A percentile compares a stretch with the other conserved stretches of the same genome.
Conservation (phyloP, 805 yeast genomes). For the Candida cerambycidarum region DNA sequence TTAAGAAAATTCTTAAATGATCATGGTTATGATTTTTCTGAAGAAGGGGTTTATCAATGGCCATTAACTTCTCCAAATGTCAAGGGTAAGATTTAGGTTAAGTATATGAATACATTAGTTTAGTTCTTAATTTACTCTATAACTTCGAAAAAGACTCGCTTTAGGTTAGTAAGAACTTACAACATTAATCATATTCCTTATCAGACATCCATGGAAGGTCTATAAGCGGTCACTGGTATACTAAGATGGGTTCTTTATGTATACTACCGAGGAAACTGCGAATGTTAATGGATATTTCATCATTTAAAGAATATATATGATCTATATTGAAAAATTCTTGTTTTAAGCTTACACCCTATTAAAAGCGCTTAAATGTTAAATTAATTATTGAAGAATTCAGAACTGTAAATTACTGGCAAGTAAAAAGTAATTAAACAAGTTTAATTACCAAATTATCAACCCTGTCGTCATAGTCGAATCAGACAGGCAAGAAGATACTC, state of each 20-base stretch:
- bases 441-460: conserved; percentile 52
- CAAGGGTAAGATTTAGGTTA: conserved; percentile 28
- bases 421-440: conserved; percentile 57
- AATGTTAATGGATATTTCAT: conserved; percentile 80
- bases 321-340: conserved; percentile 1
- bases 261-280: conserved; percentile 97
- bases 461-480: conserved; percentile 93
- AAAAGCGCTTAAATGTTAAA: conserved; percentile 28
- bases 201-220: conserved; percentile 96
- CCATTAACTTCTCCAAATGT: conserved; percentile 65
- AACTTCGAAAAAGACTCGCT: no score
- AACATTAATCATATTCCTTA: conserved; percentile 18
- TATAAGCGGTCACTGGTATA: conserved; percentile 81
- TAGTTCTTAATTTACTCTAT: no score
- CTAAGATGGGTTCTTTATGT: conserved; percentile 81
- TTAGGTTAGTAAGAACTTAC: neutral
- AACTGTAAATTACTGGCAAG: conserved; percentile 82
- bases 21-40: conserved; percentile 73
- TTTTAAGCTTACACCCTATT: neutral
- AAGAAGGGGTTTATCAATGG: conserved; percentile 78
- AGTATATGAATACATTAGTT: neutral
- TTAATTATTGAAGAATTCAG: conserved; percentile 45
- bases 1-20: conserved; percentile 59
- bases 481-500: conserved; percentile 87
- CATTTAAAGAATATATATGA: conserved; percentile 39